phyloP scores from a whole-genome alignment of 1,139 yeast species.

The Suhomyces panamericanus region DNA sequence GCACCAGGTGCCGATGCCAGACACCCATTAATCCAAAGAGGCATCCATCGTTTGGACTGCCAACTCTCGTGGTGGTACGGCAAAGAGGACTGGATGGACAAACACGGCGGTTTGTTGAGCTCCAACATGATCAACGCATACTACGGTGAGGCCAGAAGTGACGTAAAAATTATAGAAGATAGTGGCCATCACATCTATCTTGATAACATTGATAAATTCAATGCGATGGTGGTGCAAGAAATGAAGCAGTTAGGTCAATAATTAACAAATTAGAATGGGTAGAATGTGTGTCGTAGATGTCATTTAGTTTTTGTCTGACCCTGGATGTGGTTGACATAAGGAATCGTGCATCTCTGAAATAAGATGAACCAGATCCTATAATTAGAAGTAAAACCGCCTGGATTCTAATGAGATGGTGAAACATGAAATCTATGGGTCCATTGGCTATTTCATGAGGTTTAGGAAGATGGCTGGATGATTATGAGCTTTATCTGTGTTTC shows the following conservation, averaged over 20 bases:
- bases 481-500: too few relatives aligned
- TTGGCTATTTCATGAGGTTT: too few relatives aligned
- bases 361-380: too few relatives aligned
- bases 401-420: too few relatives aligned
- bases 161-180: slow-evolving; percentile 47
- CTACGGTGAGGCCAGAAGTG: slow-evolving; percentile 32
- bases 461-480: too few relatives aligned
- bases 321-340: too few relatives aligned
- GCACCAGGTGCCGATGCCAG: slow-evolving; percentile 80
- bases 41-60: slow-evolving; percentile 49
- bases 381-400: too few relatives aligned
- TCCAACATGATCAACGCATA: slow-evolving; percentile 35
- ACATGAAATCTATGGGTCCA: too few relatives aligned
- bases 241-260: slow-evolving; percentile 27
- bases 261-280: neutral
- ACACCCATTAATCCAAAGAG: slow-evolving; percentile 53
- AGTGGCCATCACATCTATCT: slow-evolving; percentile 74
- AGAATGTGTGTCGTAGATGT: neutral
- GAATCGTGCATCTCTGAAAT: too few relatives aligned
- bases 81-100: slow-evolving; percentile 77
- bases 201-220: slow-evolving; percentile 57
- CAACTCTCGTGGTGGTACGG: slow-evolving; percentile 72
- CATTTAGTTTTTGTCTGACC: too few relatives aligned
- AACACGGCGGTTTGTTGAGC: slow-evolving; percentile 51
- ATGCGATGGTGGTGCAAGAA: slow-evolving; percentile 47